Evolutionary conservation across 106 monocot genomes (phyloP).

Genomic region (Dendrobium nobile): DNA sequence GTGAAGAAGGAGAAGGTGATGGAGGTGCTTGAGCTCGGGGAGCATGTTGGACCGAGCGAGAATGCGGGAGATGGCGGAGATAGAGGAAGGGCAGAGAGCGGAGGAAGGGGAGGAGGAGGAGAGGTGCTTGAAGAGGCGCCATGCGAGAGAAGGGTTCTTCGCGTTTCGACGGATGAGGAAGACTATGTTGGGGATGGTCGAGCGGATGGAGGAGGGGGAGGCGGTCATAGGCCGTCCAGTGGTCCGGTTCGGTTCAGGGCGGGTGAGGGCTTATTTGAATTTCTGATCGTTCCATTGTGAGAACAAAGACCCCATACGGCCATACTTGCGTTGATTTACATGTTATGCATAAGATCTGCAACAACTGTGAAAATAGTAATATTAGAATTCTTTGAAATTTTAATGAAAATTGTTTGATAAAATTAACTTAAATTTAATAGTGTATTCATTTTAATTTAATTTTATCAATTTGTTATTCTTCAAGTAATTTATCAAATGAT

Average conservation of each 20-base stretch:
- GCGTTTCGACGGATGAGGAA: conserved; percentile 25
- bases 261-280: background rate
- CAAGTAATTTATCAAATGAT: too few species aligned
- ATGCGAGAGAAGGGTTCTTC: conserved; percentile 33
- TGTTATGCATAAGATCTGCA: too few species aligned
- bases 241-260: background rate
- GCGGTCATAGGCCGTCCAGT: background rate
- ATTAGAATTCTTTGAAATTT: too few species aligned
- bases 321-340: too few species aligned
- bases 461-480: too few species aligned
- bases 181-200: conserved; percentile 3
- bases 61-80: conserved; percentile 27
- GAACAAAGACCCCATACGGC: too few species aligned
- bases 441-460: too few species aligned
- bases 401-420: too few species aligned
- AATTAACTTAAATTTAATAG: too few species aligned
- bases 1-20: conserved; percentile 26
- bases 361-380: too few species aligned
- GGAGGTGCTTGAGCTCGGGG: conserved; percentile 38
- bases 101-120: conserved; percentile 13
- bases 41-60: conserved; percentile 27
- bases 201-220: background rate
- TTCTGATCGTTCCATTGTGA: background rate
- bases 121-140: conserved; percentile 46
- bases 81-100: conserved; percentile 9